A percentile compares a stretch with the other conserved stretches of the same genome.
phyloP scores from a whole-genome alignment of 139 green algal species.

The Ettlia oleoabundans region DNA sequence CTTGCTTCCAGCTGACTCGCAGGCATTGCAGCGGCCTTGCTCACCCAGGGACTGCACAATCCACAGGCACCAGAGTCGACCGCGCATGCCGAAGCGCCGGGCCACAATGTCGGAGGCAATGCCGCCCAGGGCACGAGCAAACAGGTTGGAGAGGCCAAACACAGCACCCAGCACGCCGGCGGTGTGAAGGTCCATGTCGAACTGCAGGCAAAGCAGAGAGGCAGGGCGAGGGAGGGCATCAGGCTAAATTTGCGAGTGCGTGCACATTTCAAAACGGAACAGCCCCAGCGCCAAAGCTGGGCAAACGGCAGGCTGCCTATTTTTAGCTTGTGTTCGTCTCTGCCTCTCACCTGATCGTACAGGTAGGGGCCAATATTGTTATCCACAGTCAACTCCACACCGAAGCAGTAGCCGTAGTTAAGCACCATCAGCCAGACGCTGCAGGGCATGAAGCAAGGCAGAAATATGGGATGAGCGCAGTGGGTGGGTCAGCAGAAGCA shows the following conservation, averaged over 20 bases:
- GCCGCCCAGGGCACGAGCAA: conserved; percentile 85
- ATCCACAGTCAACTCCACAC: conserved; percentile 82
- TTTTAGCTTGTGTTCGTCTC: too few species aligned
- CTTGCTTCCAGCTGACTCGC: too few species aligned
- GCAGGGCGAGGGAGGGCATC: too few species aligned
- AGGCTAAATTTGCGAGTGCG: too few species aligned
- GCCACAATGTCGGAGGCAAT: conserved; percentile 65
- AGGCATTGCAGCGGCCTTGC: too few species aligned
- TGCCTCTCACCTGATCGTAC: too few species aligned
- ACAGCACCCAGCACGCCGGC: conserved; percentile 72
- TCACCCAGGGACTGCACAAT: conserved; percentile 69
- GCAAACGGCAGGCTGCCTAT: too few species aligned
- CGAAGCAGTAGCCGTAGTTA: conserved; percentile 78
- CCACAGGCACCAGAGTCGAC: conserved; percentile 78
- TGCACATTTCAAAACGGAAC: too few species aligned
- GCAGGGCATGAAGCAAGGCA: neutral
- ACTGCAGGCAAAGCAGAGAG: too few species aligned
- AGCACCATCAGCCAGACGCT: conserved; percentile 65
- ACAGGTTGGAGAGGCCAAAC: conserved; percentile 94
- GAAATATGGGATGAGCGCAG: neutral
- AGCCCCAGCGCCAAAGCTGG: too few species aligned
- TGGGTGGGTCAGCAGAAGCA: too few species aligned
- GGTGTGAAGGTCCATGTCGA: conserved; percentile 56
- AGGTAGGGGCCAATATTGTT: conserved; percentile 81
- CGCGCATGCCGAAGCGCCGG: conserved; percentile 72